Conservation (phyloP, 148 eudicot genomes). For the Euryodendron excelsum region DNA sequence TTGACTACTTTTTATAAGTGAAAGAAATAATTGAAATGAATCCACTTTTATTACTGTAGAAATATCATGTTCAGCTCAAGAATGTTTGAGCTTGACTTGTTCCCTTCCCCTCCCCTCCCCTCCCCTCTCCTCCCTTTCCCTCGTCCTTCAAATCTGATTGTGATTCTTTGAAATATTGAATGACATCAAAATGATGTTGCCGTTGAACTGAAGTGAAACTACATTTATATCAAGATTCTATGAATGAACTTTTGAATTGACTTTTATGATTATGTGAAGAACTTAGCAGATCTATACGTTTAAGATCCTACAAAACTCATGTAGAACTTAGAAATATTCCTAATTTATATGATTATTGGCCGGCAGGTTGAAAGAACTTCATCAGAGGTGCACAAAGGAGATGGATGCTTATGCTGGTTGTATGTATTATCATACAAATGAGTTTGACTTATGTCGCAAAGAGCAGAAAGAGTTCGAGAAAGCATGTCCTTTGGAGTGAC, state of each 20-base stretch:
- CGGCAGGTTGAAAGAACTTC: slow-evolving; percentile 75
- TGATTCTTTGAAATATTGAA: too few species aligned
- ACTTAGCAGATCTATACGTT: background rate
- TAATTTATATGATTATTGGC: background rate
- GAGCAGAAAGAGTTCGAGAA: slow-evolving; percentile 83
- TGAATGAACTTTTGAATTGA: too few species aligned
- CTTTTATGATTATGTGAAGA: background rate
- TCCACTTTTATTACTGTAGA: too few species aligned
- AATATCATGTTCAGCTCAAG: too few species aligned
- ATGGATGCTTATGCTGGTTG: slow-evolving; percentile 73
- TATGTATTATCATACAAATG: slow-evolving; percentile 84
- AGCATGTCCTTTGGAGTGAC: slow-evolving; percentile 60
- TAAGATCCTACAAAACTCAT: background rate
- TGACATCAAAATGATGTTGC: too few species aligned
- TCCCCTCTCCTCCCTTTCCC: too few species aligned
- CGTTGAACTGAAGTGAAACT: too few species aligned
- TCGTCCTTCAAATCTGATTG: too few species aligned
- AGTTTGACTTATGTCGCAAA: slow-evolving; percentile 76
- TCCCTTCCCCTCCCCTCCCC: too few species aligned
- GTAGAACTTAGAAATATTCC: background rate
- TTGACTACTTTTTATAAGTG: background rate
- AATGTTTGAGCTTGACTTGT: too few species aligned
- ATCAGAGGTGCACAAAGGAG: slow-evolving; percentile 72
- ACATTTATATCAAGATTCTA: too few species aligned
- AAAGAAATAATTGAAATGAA: background rate